Base-by-base conservation (phyloP, 495 filamentous ascomycete genomes). In the Hypoxylon subgilvum region DNA sequence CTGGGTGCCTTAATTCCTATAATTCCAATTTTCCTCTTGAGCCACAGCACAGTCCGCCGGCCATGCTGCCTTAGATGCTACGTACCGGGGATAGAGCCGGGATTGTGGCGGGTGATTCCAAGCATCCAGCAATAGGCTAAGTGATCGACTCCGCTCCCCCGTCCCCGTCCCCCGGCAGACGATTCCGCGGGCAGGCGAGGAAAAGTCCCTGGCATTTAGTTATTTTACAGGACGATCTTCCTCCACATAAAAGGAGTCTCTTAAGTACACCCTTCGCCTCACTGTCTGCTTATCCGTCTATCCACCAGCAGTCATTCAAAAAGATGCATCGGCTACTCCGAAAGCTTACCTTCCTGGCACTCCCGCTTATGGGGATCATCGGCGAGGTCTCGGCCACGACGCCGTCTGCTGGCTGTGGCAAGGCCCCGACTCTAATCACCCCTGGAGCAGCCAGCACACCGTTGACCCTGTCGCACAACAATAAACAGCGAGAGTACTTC, bases 391-490 rank as follows among this genome's bases (percentile, higher is more conserved):
- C 48, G 23, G 46, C 36, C 17, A 56, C 60, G 7, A 58, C 41
- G 30, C 38, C 57, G 19, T 75, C 76, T 16, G 19, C 70, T 3
- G 76, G 76, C 13, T 79, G 76, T 27, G 74, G 76, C 44, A 76
- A 74, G 49, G 17, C 51, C 5, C 69, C 72, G 2, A 71, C 71
- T 17, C 58, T 74, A 7, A 52, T 50, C 34, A 38, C 34, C 16
- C 34, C 34, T n/a, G 34, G 34, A 65, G 57, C 13, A 73, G 72
- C 34, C 46, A 56, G 35, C 69, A 72, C 46, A 70, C 60, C 19
- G 42, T 31, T 25, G 32, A 40, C 7, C 19, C 31, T 9, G 61
- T 72, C 22, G 71, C 35, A 5, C 41, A 67, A 68, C 55, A 56
- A 54, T 45, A 68, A 67, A 50, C 14, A 46, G 2, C 67, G 70